These are phyloP conservation scores for Epichloe elymi DNA, from an alignment of 2,329 filamentous ascomycete genomes.

Conservation along the genomic window DNA sequence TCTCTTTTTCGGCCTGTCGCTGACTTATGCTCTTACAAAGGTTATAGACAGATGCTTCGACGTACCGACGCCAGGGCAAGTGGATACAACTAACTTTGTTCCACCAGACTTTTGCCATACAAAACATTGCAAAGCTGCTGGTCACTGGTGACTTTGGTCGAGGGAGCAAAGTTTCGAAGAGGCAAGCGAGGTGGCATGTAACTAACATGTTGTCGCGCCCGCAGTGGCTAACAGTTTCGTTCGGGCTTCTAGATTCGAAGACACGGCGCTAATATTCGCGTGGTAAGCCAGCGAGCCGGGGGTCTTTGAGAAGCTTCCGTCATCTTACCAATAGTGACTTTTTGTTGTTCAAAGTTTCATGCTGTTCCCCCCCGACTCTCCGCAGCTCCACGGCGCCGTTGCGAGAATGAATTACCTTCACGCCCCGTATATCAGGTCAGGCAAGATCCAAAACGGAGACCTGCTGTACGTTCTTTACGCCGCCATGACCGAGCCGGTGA, in stretches of 20 bases:
- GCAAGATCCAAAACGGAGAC: conserved; percentile 24
- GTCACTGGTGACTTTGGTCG: conserved; percentile 24
- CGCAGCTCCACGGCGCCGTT: conserved; percentile 20
- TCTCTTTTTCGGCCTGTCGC: conserved; percentile 21
- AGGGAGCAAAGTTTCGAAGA: conserved; percentile 19
- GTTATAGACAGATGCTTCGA: conserved; percentile 8
- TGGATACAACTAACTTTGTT: background rate
- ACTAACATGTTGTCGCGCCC: background rate
- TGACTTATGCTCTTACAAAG: conserved; percentile 28
- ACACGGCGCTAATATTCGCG: conserved; percentile 24
- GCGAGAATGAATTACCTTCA: conserved; percentile 29
- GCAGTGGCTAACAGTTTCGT: background rate
- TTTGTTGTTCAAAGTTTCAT: conserved; percentile 14
- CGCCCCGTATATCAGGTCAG: conserved; percentile 20
- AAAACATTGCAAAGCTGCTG: conserved; percentile 24
- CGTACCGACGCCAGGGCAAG: background rate
- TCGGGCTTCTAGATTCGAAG: conserved; percentile 24
- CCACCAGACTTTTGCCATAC: conserved; percentile 25
- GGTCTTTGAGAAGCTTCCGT: too few relatives aligned
- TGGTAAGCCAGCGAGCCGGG: conserved; percentile 14
- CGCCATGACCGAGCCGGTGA: conserved; percentile 51
- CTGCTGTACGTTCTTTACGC: conserved; percentile 32
- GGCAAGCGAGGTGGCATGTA: conserved; percentile 12
- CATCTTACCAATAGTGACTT: background rate
- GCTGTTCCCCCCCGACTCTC: conserved; percentile 16